A percentile compares a stretch with the other conserved stretches of the same genome.
phyloP scores from a whole-genome alignment of 345 rosid genomes.

The Streptanthus diversifolius region DNA sequence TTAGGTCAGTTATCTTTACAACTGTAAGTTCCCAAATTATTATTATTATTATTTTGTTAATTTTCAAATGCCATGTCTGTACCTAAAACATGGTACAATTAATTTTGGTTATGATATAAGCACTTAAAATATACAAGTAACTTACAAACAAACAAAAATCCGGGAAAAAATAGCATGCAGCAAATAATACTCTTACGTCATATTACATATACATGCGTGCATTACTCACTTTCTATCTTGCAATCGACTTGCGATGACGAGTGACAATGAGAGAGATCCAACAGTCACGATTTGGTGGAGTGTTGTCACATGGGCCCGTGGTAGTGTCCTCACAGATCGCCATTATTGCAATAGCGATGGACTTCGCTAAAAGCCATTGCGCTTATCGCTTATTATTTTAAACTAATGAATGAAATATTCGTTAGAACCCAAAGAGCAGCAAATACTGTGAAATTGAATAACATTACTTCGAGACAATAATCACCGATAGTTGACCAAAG shows the following conservation, averaged over 20 bases:
- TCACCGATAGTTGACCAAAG: neutral
- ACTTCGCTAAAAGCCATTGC: conserved; percentile 16
- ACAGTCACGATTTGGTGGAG: conserved; percentile 5
- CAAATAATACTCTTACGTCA: neutral
- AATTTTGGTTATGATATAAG: neutral
- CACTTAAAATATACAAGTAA: neutral
- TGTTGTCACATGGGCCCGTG: conserved; percentile 26
- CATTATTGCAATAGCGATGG: conserved; percentile 25
- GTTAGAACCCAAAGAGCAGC: neutral
- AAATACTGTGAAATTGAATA: neutral
- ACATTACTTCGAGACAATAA: neutral
- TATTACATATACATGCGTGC: neutral
- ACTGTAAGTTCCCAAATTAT: no score
- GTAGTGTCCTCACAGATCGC: neutral
- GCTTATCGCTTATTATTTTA: neutral
- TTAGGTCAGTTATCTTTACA: no score
- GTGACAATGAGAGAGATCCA: neutral
- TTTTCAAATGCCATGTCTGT: no score
- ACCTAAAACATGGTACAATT: conserved; percentile 32
- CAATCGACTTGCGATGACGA: neutral
- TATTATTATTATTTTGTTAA: no score
- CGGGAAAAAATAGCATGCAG: neutral
- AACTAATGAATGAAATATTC: neutral
- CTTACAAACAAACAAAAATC: neutral
- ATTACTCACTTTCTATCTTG: neutral